Base-by-base conservation (phyloP, 495 filamentous ascomycete genomes). In the Penicilliopsis zonata region DNA sequence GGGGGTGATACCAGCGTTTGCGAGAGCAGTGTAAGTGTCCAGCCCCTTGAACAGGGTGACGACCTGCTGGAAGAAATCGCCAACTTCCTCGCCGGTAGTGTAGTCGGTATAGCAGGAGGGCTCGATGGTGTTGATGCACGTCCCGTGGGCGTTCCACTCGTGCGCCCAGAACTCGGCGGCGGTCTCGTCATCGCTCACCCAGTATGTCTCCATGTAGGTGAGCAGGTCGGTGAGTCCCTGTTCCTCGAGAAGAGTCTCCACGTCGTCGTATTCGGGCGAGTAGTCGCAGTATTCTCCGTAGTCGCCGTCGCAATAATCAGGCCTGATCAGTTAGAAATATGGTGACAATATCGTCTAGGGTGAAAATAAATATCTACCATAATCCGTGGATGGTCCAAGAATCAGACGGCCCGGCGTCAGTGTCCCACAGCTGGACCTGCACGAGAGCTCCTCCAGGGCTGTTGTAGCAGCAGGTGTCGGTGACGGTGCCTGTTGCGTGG, bases 361-460 rank as follows among this genome's bases (percentile, higher is more conserved):
- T 4, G 15, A 19, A 18, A n/a, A 20, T 8, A 19, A 17, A 28
- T 9, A 42, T 52, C 15, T 46, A 69, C 65, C 84, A 88, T 25
- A 90, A 59, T 13, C 83, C 82, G 45, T 87, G 85, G 18, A 90
- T 55, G 3, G 83, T 88, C 83, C 82, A 90, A 29, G 74, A 75
- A 44, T 86, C 69, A n/a, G 59, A 58, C 1, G 76, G 78, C 1
- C 76, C 78, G 2, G 70, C 71, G 43, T 74, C 49, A 0, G 70
- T 67, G 43, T 88, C 82, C 82, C 82, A 93, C 62, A 90, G 86
- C 42, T 88, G 82, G 10, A 82, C 83, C 46, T 73, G 69, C 23
- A 87, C 59, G 16, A 88, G 52, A 30, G 78, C 67, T 5, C 84
- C 83, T 15, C 82, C 80, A 0, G 80, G 80, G 30, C 69, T 56